A percentile compares a stretch with the other conserved stretches of the same genome.
phyloP scores from a whole-genome alignment of 2,329 filamentous ascomycete genomes.

The Massarina eburnea region DNA sequence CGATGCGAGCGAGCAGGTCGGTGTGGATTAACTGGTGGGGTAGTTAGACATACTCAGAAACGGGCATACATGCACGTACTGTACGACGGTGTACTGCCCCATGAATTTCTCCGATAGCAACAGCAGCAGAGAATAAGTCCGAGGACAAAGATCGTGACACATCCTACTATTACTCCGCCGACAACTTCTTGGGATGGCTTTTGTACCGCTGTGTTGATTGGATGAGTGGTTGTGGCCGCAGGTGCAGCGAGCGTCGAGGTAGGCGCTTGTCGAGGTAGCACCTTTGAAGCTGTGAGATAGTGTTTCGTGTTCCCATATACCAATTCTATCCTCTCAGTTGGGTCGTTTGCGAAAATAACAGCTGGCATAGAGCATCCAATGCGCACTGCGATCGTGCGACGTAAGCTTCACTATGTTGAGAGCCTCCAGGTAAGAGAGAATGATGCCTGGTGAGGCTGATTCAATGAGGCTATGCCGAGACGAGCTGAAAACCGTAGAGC shows the following conservation, averaged over 20 bases:
- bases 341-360: not conserved
- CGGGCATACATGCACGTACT: not conserved
- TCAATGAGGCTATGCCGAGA: too few relatives aligned
- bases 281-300: too few relatives aligned
- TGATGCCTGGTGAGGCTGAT: not conserved
- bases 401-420: not conserved
- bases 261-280: not conserved
- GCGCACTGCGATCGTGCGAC: not conserved
- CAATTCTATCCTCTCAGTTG: not conserved
- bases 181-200: not conserved
- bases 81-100: not conserved
- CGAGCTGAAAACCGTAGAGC: too few relatives aligned
- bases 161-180: slow-evolving; percentile 4
- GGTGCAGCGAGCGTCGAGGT: not conserved
- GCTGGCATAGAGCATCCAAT: not conserved
- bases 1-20: not conserved
- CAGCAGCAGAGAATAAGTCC: not conserved
- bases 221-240: not conserved
- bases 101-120: not conserved
- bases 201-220: slow-evolving; percentile 1
- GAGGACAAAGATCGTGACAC: not conserved
- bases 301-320: not conserved
- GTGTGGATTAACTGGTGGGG: too few relatives aligned
- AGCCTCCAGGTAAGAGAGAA: not conserved
- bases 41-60: not conserved